Percentiles rank a stretch among this genome's conserved stretches.
Evolutionary conservation across 345 rosid genomes (phyloP).

Genomic region (Rhodamnia rubescens): DNA sequence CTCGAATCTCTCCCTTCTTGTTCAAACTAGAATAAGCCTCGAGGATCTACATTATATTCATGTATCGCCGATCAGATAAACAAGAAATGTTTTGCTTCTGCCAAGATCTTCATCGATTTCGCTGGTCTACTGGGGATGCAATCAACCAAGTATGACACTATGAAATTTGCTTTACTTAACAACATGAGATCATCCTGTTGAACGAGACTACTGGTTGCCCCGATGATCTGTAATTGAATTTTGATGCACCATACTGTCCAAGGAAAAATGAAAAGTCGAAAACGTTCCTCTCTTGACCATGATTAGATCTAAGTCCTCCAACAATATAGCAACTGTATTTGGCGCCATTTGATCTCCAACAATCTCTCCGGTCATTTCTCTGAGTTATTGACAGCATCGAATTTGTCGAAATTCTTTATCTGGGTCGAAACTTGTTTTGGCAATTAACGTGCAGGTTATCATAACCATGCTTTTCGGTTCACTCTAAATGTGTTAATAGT

Average conservation of each 20-base stretch:
- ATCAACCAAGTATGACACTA: neutral
- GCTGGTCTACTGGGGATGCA: neutral
- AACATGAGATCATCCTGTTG: neutral
- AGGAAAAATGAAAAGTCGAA: neutral
- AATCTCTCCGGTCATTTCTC: neutral
- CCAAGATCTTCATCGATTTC: neutral
- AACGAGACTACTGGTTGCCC: neutral
- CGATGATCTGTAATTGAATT: neutral
- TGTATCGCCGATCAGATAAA: neutral
- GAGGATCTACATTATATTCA: neutral
- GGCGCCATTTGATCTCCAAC: neutral
- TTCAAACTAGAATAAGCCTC: neutral
- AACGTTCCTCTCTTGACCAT: neutral
- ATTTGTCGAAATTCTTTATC: neutral
- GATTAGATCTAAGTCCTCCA: neutral
- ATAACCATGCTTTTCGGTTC: neutral
- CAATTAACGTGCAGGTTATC: neutral
- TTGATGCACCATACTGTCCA: neutral
- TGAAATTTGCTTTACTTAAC: neutral
- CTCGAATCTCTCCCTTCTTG: neutral
- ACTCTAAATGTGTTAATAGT: neutral
- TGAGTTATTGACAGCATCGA: neutral
- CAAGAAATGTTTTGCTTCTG: neutral
- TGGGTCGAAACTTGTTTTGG: neutral
- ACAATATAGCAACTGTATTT: neutral